Conservation (phyloP, 1,139 yeast species). For the Arxiozyma heterogenica region DNA sequence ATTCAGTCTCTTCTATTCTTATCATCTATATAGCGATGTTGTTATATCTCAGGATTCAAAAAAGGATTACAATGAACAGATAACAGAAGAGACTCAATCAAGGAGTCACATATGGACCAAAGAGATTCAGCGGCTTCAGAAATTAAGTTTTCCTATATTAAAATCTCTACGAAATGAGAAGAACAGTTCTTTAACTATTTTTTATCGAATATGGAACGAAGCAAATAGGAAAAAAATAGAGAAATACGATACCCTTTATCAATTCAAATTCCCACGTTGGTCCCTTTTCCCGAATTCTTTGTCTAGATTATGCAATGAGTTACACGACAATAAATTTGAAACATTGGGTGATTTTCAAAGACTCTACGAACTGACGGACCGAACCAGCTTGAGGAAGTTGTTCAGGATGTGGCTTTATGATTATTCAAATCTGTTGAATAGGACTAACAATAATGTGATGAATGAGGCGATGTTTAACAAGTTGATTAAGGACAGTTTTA, state of each 20-base stretch:
- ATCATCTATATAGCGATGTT: conserved; percentile 17
- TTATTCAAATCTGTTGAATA: conserved; percentile 12
- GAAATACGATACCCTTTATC: conserved; percentile 15
- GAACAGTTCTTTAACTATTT: conserved; percentile 5
- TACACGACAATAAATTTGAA: conserved; percentile 18
- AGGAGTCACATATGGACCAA: conserved; percentile 7
- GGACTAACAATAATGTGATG: conserved; percentile 1
- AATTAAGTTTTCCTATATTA: neutral
- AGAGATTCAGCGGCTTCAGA: neutral
- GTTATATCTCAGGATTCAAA: conserved; percentile 5
- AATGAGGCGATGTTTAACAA: conserved; percentile 17
- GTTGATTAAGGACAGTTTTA: conserved; percentile 14
- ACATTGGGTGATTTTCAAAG: conserved; percentile 19
- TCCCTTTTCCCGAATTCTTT: conserved; percentile 16
- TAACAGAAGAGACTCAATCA: conserved; percentile 4
- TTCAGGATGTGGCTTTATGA: conserved; percentile 24
- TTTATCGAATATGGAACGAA: conserved; percentile 22
- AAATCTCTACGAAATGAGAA: neutral
- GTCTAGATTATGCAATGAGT: conserved; percentile 12
- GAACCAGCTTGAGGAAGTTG: conserved; percentile 14
- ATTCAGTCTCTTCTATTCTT: conserved; percentile 25
- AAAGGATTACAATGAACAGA: neutral
- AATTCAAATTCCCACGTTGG: conserved; percentile 25
- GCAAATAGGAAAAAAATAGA: conserved; percentile 11
- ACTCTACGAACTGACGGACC: conserved; percentile 14